Evolutionary conservation across 2,329 filamentous ascomycete genomes (phyloP).

Genomic region (Immersiporthe knoxdaviesiana): DNA sequence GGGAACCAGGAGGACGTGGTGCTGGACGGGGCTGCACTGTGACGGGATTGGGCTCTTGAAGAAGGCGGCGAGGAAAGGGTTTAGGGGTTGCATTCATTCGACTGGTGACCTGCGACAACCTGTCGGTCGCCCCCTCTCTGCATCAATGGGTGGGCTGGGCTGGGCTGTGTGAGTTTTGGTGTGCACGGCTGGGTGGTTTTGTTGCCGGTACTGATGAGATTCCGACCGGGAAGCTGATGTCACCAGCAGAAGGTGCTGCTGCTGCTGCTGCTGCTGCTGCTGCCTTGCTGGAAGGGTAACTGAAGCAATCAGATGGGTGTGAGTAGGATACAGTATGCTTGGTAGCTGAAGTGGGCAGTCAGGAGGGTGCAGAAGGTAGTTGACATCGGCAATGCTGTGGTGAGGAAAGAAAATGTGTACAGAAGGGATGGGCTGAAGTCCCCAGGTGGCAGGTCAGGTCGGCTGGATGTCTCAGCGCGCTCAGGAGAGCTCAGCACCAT

Average conservation of each 20-base stretch:
- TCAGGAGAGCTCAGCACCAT: slow-evolving; percentile 15
- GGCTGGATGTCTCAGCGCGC: background rate
- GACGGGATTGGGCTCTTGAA: slow-evolving; percentile 91
- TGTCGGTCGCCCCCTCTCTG: slow-evolving; percentile 22
- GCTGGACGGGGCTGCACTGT: slow-evolving; percentile 89
- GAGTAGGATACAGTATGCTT: background rate
- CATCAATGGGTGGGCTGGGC: slow-evolving; percentile 23
- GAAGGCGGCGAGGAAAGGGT: slow-evolving; percentile 97
- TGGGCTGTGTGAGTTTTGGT: background rate
- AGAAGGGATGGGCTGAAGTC: slow-evolving; percentile 14
- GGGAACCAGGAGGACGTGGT: slow-evolving; percentile 92
- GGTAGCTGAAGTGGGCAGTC: background rate
- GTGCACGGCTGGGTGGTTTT: slow-evolving; percentile 14
- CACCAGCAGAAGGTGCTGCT: background rate
- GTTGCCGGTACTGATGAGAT: slow-evolving; percentile 13
- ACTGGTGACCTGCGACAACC: slow-evolving; percentile 31
- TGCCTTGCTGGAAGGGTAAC: background rate
- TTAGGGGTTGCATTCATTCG: slow-evolving; percentile 90
- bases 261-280: background rate
- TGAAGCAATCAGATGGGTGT: background rate
- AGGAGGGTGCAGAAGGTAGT: background rate
- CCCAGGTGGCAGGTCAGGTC: background rate
- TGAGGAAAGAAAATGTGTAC: slow-evolving; percentile 5
- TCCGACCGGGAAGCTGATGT: background rate
- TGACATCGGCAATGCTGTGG: background rate